Evolutionary conservation across 805 yeast species (phyloP).

Genomic region (Candida manassasensis): DNA sequence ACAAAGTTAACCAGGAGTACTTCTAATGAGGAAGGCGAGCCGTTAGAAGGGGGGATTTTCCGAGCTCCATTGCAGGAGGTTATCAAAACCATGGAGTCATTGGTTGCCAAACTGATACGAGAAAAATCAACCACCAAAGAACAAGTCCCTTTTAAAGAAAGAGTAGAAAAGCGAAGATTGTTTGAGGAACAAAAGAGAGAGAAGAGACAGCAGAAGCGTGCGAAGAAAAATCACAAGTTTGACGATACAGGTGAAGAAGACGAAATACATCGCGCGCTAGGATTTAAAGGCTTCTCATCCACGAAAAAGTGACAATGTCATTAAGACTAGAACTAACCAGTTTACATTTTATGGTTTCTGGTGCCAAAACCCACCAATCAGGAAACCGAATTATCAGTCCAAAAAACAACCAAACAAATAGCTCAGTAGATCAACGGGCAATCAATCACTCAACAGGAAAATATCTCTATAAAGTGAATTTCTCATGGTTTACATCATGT

Average conservation of each 20-base stretch:
- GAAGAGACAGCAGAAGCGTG: conserved; percentile 22
- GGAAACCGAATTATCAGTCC: too few species aligned
- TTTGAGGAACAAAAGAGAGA: conserved; percentile 33
- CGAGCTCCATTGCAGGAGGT: conserved; percentile 35
- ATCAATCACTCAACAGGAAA: too few species aligned
- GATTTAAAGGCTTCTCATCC: conserved; percentile 52
- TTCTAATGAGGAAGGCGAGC: conserved; percentile 14
- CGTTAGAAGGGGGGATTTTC: conserved; percentile 31
- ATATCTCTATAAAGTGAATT: too few species aligned
- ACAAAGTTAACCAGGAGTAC: conserved; percentile 8
- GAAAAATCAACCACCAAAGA: conserved; percentile 9
- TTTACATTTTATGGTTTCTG: too few species aligned
- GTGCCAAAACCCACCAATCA: too few species aligned
- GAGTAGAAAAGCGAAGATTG: conserved; percentile 35
- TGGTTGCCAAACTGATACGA: conserved; percentile 18
- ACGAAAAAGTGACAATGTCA: conserved; percentile 35
- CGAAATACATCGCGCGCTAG: conserved; percentile 46
- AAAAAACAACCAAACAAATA: too few species aligned
- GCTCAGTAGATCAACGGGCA: too few species aligned
- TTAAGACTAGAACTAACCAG: too few species aligned
- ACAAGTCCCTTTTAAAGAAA: conserved; percentile 31
- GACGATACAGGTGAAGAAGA: conserved; percentile 10
- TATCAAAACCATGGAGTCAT: conserved; percentile 20
- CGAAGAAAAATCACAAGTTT: conserved; percentile 12
- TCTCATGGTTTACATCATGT: too few species aligned